Percentiles rank a stretch among this genome's conserved stretches.
These are phyloP conservation scores for Tephrocybe sp. DNA, from an alignment of 768 basidiomycete genomes.

Conservation along the genomic window DNA sequence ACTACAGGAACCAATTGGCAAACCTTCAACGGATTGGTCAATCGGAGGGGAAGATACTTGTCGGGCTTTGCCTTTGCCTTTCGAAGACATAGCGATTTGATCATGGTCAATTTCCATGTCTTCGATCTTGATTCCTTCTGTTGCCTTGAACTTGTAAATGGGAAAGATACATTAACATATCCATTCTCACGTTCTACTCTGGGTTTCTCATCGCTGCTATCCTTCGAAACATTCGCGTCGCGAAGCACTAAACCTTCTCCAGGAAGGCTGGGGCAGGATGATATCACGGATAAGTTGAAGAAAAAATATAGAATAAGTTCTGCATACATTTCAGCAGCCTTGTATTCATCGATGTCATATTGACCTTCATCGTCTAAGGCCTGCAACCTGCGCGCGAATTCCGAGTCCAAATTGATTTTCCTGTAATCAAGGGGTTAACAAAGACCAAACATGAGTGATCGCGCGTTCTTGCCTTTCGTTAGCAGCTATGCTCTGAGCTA, in stretches of 20 bases:
- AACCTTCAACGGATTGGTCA: background rate
- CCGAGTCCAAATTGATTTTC: conserved; percentile 32
- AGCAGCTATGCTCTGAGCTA: conserved; percentile 35
- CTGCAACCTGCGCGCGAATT: conserved; percentile 34
- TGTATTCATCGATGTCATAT: conserved; percentile 22
- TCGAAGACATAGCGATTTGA: background rate
- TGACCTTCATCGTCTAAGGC: conserved; percentile 25
- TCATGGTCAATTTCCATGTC: background rate
- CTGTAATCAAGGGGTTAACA: conserved; percentile 14
- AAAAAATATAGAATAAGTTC: background rate
- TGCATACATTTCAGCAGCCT: conserved; percentile 30
- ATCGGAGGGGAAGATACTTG: conserved; percentile 1
- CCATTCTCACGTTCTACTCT: too few species aligned
- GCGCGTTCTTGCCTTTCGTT: conserved; percentile 20
- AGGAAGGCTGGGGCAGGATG: background rate
- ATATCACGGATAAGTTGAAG: background rate
- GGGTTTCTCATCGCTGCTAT: background rate
- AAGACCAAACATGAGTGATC: background rate
- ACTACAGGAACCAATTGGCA: background rate
- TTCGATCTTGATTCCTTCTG: conserved; percentile 5
- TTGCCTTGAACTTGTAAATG: background rate
- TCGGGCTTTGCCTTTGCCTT: conserved; percentile 11
- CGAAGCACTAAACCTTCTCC: background rate
- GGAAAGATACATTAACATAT: background rate
- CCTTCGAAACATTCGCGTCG: conserved; percentile 2